Conservation (phyloP, 1,284 basidiomycete genomes). For the Dichomitus squalens region DNA sequence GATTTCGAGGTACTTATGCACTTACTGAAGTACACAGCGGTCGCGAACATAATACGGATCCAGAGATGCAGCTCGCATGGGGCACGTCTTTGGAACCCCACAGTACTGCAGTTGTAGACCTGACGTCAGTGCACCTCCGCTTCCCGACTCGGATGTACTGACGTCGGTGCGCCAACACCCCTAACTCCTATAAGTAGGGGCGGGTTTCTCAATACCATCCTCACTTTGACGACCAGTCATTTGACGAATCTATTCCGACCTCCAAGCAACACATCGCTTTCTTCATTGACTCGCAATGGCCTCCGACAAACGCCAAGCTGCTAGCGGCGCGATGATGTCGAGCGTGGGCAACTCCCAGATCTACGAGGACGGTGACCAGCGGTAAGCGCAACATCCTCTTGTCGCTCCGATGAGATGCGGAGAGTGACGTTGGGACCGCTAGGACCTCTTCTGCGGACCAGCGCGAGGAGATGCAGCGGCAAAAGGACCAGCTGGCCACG, state of each 20-base stretch:
- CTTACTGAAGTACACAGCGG: too few species aligned
- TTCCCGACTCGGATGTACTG: conserved; percentile 10
- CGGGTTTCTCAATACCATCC: not conserved
- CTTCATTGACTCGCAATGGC: conserved; percentile 24
- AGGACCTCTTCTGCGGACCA: conserved; percentile 2
- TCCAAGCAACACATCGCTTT: too few species aligned
- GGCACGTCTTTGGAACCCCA: too few species aligned
- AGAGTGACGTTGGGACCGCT: not conserved
- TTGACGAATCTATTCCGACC: too few species aligned
- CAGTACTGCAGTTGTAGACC: not conserved
- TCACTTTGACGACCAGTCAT: not conserved
- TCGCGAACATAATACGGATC: too few species aligned
- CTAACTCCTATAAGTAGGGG: not conserved
- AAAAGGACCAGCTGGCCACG: conserved; percentile 4
- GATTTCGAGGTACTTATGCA: too few species aligned
- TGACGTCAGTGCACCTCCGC: conserved; percentile 18
- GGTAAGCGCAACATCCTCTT: conserved; percentile 5
- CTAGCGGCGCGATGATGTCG: conserved; percentile 26
- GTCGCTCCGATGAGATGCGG: too few species aligned
- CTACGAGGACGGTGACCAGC: conserved; percentile 28
- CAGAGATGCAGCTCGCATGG: too few species aligned
- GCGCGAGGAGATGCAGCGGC: not conserved
- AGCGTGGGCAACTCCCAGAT: conserved; percentile 29
- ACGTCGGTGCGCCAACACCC: conserved; percentile 14
- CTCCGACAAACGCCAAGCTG: conserved; percentile 1